Evolutionary conservation across 495 filamentous ascomycete genomes (phyloP), one percentile per base, ranked within the genome.

Genomic region (Trichoderma erinaceum): DNA sequence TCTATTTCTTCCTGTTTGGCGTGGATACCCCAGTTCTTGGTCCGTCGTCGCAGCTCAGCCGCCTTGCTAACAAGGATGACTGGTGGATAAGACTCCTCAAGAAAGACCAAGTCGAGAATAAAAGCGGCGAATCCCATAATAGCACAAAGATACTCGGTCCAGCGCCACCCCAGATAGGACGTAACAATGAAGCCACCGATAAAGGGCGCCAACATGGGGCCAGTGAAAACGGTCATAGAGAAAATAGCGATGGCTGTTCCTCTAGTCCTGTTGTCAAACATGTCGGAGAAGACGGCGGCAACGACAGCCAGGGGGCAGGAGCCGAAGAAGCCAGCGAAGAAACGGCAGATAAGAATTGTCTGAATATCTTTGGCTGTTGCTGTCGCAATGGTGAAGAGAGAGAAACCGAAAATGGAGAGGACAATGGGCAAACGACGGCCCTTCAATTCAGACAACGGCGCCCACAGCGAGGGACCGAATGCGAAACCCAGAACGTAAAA

Each of bases 1-100:
- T 96, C 92, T 70, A 96, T 92, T 79, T 96, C 92, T 74, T 96
- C 93, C 75, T 96, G 91, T 74, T 93, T 96, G 63, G 92, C 91
- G 78, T 96, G 92, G 70, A 97, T 96, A 61, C 91, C 93, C 92
- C 92, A 96, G 79, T 96, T 96, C 74, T 87, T 85, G 8, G 93
- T 96, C 58, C 89, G 79, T 13, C 91, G 90, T 63, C 93, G 89
- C 25, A 97, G 82, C 67, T 93, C 87, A 1, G 84, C 75, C 6
- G 92, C 93, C 77, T 96, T 96, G 32, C 79, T 75, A 64, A 95
- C 84, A 0, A 96, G 82, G 65, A 96, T 88, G 4, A 91, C 80
- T 0, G 92, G 92, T 21, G 92, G 91, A 72, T 96, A 97, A 0
- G 92, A 91, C 78, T 97, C 92, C 70, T 86, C 68, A 38, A 96